Evolutionary conservation across 768 basidiomycete species (phyloP), one percentile per base, ranked within the genome.

Genomic region (Lyophyllum semitale): DNA sequence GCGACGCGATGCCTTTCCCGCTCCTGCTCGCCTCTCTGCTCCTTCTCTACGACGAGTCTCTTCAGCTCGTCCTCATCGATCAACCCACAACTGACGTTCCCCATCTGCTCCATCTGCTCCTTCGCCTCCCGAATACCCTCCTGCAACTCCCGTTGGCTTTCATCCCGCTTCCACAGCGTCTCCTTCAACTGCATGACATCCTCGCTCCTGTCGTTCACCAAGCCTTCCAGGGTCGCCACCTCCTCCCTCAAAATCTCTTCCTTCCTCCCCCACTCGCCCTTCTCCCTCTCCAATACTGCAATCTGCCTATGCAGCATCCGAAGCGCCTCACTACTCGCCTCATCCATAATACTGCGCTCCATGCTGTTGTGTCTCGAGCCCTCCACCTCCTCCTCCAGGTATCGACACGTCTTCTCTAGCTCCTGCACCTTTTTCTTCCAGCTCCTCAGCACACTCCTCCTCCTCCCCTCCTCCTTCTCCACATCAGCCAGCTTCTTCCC

Each of bases 371-470:
- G 85, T 37, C 93, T 79, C 40, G 88, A 89, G 7, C 83, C 78
- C 57, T 98, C 95, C 26, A 95, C 89, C 66, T 95, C 90, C 66
- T 95, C 93, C 74, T 96, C 89, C 27, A 88, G 76, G 53, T 76
- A 72, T 15, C 84, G 78, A 49, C 86, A 85, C 56, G 82, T 75
- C 58, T 76, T 80, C 71, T 93, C 89, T 44, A 93, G 72, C 59
- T 91, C 89, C 50, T 77, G 76, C 3, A 91, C 86, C 59, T 89
- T 89, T 74, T 88, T 89, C 74, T 85, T 88, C 86, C 89, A 91
- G 17, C 72, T 72, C 35, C 80, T 74, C 30, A 89, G 67, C 0
- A 80, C 73, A 15, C 56, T 71, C 64, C 77, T 80, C 49, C 87
- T 81, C 64, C 84, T 84, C 25, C 74, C 73, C n/a, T 82, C 84